Base-by-base conservation (phyloP, 768 basidiomycete species). In the Phlebiopsis flavidoalba region DNA sequence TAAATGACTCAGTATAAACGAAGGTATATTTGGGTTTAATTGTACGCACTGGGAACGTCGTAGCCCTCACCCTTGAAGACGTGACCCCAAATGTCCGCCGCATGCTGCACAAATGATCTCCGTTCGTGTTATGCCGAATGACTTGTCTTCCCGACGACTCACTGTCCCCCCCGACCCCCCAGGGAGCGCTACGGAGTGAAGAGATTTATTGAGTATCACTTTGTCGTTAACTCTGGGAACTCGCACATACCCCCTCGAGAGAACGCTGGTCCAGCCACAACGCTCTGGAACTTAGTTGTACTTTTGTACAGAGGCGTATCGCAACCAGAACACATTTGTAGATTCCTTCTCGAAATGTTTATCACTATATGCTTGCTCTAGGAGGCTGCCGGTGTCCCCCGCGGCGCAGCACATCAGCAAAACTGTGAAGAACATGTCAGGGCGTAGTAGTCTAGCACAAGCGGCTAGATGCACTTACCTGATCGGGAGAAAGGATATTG, bases 251-350 rank as follows among this genome's bases (percentile, higher is more conserved):
- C 90, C 90, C 90, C 70, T 96, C 95, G 70, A 89, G n/a, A 98
- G 81, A 97, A 98, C 0, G 95, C 93, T 17, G 95, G 95, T 95
- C 26, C 95, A 98, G 22, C 95, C 95, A 68, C 93, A 96, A 8
- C 93, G 60, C 91, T 94, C 66, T 89, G 81, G 74, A 96, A 97
- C 75, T 97, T 97, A 64, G 93, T 94, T 24, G 78, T 79, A 67
- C 89, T 91, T 79, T 87, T 91, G 78, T 96, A 97, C 54, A 97
- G 75, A 0, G 93, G 88, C 2, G 91, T 85, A 36, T 79, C 80
- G 72, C 94, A 96, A 7, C 83, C 95, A 8, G 85, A n/a, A n/a
- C 88, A 69, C 94, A 95, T 46, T 74, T 66, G 70, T 95, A 96
- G 0, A 87, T 79, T 8, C 95, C 95, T 33, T 81, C 3, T 77